phyloP scores from a whole-genome alignment of 306 rosid species.

The Rubus parviflorus region DNA sequence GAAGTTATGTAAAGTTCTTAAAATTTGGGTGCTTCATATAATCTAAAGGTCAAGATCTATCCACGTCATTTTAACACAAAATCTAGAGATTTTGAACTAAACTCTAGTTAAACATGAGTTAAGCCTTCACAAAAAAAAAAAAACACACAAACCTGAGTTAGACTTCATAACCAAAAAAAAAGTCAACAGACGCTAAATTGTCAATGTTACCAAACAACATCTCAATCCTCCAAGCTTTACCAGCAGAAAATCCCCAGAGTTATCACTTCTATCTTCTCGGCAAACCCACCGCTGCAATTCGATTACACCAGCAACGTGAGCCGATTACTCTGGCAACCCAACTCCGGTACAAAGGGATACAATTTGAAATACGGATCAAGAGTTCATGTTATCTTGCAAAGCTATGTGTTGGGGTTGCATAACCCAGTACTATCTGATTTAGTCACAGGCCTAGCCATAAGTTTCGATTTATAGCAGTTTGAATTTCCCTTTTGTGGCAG shows the following conservation, averaged over 20 bases:
- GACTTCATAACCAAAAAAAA: no score
- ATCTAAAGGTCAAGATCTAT: no score
- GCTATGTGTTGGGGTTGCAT: conserved; percentile 27
- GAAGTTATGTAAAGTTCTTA: no score
- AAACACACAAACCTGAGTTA: no score
- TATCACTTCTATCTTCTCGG: conserved; percentile 73
- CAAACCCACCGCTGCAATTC: conserved; percentile 59
- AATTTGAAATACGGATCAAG: conserved; percentile 65
- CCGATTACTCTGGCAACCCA: conserved; percentile 74
- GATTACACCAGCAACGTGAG: conserved; percentile 89
- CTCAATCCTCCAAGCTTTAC: conserved; percentile 74
- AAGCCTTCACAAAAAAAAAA: no score
- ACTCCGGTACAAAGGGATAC: conserved; percentile 59
- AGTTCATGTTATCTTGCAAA: conserved; percentile 84
- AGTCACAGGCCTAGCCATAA: conserved; percentile 12
- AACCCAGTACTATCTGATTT: conserved; percentile 21
- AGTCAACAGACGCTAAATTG: no score
- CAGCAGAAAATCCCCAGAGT: conserved; percentile 59
- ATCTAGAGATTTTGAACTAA: no score
- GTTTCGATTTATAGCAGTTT: conserved; percentile 26
- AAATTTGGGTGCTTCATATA: no score
- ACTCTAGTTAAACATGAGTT: no score
- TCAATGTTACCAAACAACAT: conserved; percentile 49
- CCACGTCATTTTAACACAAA: no score
- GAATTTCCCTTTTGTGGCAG: background rate